These are phyloP conservation scores for Aschersonia sp. DNA, from an alignment of 2,329 filamentous ascomycete species.

Conservation along the genomic window DNA sequence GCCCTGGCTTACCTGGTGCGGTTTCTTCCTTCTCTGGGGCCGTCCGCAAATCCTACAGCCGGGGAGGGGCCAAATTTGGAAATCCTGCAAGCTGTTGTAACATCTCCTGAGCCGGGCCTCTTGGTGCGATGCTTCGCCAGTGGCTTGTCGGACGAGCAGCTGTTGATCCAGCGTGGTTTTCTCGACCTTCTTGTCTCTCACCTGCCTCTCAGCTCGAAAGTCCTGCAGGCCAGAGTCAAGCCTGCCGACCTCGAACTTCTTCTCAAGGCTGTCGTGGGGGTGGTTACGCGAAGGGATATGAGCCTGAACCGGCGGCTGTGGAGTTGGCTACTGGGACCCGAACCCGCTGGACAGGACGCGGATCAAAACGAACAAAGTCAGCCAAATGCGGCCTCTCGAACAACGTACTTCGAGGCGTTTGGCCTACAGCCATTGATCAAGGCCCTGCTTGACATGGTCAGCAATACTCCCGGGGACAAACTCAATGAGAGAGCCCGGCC, in stretches of 20 bases:
- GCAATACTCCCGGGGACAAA: slow-evolving; percentile 16
- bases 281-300: slow-evolving; percentile 88
- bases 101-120: slow-evolving; percentile 80
- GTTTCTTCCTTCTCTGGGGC: slow-evolving; percentile 44
- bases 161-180: slow-evolving; percentile 87
- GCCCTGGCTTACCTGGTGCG: slow-evolving; percentile 76
- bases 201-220: slow-evolving; percentile 67
- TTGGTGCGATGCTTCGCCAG: slow-evolving; percentile 85
- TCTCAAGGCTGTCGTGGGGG: slow-evolving; percentile 68
- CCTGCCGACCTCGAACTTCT: slow-evolving; percentile 66
- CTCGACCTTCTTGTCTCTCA: slow-evolving; percentile 85
- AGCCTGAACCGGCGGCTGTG: slow-evolving; percentile 89
- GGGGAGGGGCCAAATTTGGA: slow-evolving; percentile 14
- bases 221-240: slow-evolving; percentile 64
- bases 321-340: slow-evolving; percentile 88
- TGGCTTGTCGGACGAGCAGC: slow-evolving; percentile 72
- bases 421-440: slow-evolving; percentile 61
- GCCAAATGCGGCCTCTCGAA: slow-evolving; percentile 39
- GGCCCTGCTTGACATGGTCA: slow-evolving; percentile 66
- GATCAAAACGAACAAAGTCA: slow-evolving; percentile 31
- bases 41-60: slow-evolving; percentile 3
- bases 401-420: slow-evolving; percentile 70
- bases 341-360: slow-evolving; percentile 32
- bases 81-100: slow-evolving; percentile 49
- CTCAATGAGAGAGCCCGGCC: slow-evolving; percentile 59